Percentiles rank a stretch among this genome's conserved stretches.
phyloP scores from a whole-genome alignment of 2,329 filamentous ascomycete species.

The Ceratocystis variospora region DNA sequence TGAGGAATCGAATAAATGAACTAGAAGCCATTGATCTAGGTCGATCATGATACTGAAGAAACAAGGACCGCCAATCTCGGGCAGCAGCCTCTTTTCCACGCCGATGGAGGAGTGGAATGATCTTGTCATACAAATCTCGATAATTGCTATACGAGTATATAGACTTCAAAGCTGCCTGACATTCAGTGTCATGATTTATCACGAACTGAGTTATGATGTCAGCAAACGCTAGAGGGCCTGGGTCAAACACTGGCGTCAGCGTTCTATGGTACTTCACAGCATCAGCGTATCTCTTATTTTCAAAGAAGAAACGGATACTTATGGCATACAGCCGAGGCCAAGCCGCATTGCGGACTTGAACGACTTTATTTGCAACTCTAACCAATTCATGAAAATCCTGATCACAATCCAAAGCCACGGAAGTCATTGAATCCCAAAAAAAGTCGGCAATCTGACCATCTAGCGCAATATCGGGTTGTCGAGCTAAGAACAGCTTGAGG shows the following conservation, averaged over 20 bases:
- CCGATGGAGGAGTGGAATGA: slow-evolving; percentile 39
- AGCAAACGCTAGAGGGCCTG: slow-evolving; percentile 31
- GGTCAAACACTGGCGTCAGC: slow-evolving; percentile 32
- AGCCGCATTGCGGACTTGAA: not conserved
- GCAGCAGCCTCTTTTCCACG: slow-evolving; percentile 34
- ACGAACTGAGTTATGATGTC: slow-evolving; percentile 33
- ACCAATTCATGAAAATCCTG: slow-evolving; percentile 3
- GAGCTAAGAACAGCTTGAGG: slow-evolving; percentile 10
- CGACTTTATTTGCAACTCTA: not conserved
- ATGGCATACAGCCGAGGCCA: slow-evolving; percentile 41
- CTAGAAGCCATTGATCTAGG: slow-evolving; percentile 26
- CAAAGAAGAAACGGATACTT: slow-evolving; percentile 33
- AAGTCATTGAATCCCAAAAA: slow-evolving; percentile 16
- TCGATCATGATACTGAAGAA: slow-evolving; percentile 24
- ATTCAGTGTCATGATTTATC: slow-evolving; percentile 26
- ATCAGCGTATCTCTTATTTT: slow-evolving; percentile 27
- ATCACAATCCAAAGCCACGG: slow-evolving; percentile 12
- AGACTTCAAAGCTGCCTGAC: slow-evolving; percentile 29
- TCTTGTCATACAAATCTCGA: slow-evolving; percentile 35
- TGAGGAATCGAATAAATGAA: slow-evolving; percentile 37
- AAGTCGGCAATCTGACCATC: slow-evolving; percentile 15
- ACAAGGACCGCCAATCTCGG: slow-evolving; percentile 34
- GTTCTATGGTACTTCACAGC: slow-evolving; percentile 37
- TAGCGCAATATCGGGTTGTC: slow-evolving; percentile 11
- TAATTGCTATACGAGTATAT: slow-evolving; percentile 35